Evolutionary conservation across 2,329 filamentous ascomycete species (phyloP).

Genomic region (Calonectria multiphialidica): DNA sequence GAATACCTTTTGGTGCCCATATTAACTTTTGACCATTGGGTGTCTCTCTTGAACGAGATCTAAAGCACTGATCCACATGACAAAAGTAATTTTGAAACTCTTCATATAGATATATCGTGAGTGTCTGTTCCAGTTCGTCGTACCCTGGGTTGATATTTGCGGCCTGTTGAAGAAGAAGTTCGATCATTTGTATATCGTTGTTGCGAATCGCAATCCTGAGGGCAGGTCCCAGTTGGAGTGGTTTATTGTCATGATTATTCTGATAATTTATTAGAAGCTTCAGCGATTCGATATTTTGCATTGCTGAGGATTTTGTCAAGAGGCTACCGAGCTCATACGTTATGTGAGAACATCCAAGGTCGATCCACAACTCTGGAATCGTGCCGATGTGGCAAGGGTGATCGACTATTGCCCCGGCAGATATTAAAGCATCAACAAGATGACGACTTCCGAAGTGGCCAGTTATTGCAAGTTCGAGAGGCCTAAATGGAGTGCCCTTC

Average conservation of each 20-base stretch:
- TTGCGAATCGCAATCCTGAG: neutral
- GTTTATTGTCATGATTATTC: too few species aligned
- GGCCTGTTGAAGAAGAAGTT: neutral
- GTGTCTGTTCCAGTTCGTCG: neutral
- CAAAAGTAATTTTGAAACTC: neutral
- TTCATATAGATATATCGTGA: neutral
- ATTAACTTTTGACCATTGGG: too few species aligned
- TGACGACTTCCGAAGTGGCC: neutral
- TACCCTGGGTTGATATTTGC: neutral
- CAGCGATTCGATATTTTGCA: neutral
- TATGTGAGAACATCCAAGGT: too few species aligned
- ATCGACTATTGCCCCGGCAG: neutral
- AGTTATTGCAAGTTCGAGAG: neutral
- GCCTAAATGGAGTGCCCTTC: neutral
- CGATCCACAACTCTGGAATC: neutral
- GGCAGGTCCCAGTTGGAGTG: neutral
- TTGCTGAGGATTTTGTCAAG: neutral
- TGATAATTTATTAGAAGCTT: neutral
- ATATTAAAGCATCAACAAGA: neutral
- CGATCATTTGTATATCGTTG: neutral
- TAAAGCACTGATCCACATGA: too few species aligned
- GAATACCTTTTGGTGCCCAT: neutral
- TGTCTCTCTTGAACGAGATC: too few species aligned
- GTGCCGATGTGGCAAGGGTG: neutral
- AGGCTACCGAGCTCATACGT: neutral